Evolutionary conservation across 768 basidiomycete species (phyloP).

Genomic region (Pisolithus marmoratus): DNA sequence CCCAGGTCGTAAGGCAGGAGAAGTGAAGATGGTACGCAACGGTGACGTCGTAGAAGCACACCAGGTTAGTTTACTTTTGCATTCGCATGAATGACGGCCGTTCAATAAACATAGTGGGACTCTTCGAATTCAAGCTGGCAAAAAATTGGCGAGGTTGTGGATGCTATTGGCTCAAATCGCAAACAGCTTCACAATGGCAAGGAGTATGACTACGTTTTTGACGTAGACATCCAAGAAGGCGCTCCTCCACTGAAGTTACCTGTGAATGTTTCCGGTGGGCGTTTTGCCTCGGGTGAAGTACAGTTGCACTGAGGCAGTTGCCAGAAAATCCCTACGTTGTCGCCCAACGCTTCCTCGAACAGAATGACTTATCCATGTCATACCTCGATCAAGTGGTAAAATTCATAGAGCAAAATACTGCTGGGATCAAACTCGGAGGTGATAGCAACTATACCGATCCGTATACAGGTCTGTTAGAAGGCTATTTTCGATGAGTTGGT

Average conservation of each 20-base stretch:
- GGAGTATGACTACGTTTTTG: conserved; percentile 99
- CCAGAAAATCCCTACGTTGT: conserved; percentile 88
- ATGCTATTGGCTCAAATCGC: conserved; percentile 84
- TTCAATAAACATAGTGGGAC: conserved; percentile 67
- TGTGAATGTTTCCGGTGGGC: conserved; percentile 79
- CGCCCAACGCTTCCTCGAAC: conserved; percentile 81
- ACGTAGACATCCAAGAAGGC: conserved; percentile 93
- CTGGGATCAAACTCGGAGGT: conserved; percentile 64
- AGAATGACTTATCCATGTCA: conserved; percentile 73
- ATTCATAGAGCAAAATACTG: conserved; percentile 91
- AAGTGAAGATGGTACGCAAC: conserved; percentile 87
- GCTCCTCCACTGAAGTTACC: conserved; percentile 90
- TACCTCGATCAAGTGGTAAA: conserved; percentile 88
- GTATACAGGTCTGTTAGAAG: conserved; percentile 62
- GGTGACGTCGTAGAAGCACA: conserved; percentile 83
- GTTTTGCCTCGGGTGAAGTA: background rate
- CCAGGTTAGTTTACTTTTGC: conserved; percentile 48
- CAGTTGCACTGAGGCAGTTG: conserved; percentile 1
- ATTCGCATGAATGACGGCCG: background rate
- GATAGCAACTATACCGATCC: conserved; percentile 75
- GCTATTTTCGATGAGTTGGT: background rate
- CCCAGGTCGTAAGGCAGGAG: conserved; percentile 85
- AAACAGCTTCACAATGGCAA: conserved; percentile 90
- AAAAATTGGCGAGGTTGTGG: conserved; percentile 94
- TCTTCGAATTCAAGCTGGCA: conserved; percentile 64